Evolutionary conservation across 73 alveolate genomes (phyloP).

Genomic region (Tetrahymena thermophila): DNA sequence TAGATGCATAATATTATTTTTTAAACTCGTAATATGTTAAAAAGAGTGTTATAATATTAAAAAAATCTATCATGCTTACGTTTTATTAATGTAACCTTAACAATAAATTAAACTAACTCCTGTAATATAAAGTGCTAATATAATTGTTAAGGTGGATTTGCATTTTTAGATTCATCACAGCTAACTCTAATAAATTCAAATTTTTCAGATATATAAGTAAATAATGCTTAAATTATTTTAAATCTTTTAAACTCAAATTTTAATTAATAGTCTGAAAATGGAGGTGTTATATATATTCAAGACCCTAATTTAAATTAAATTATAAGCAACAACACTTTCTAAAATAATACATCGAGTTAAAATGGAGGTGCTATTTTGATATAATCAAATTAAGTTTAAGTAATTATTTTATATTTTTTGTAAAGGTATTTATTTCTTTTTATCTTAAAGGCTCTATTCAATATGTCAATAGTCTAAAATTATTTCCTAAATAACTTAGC

Average conservation of each 20-base stretch:
- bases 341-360: background rate
- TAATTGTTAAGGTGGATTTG: background rate
- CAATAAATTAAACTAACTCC: background rate
- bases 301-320: background rate
- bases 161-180: background rate
- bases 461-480: too few species aligned
- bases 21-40: too few species aligned
- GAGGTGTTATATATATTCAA: background rate
- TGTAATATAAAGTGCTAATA: background rate
- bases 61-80: background rate
- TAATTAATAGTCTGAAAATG: background rate
- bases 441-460: too few species aligned
- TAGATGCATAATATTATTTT: background rate
- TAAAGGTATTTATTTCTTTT: too few species aligned
- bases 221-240: too few species aligned
- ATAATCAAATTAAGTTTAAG: background rate
- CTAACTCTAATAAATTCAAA: background rate
- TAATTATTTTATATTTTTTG: too few species aligned
- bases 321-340: too few species aligned
- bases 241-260: too few species aligned
- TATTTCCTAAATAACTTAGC: background rate
- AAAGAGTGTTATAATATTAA: background rate
- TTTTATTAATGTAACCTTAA: too few species aligned
- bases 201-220: background rate
- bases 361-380: background rate